Base-by-base conservation (phyloP, 306 rosid species). In the Malus sieversii region DNA sequence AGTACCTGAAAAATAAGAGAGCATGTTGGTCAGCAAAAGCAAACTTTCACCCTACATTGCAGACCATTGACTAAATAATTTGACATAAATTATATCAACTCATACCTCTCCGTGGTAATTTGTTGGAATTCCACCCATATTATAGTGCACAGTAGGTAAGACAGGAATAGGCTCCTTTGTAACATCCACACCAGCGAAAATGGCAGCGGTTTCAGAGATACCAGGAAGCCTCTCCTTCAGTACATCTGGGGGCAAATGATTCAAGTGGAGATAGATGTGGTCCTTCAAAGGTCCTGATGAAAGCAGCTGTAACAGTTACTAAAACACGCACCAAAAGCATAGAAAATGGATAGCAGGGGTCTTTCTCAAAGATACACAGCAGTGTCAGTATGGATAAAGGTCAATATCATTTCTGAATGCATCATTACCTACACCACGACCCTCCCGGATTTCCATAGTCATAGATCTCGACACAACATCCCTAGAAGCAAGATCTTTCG, bases 181-280 rank as follows among this genome's bases (percentile, higher is more conserved):
- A 68, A 95, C 99, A 87, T 96, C 99, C 62, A 96, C 99, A 14
- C 98, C 99, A 76, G 99, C 97, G 87, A 96, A 96, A 79, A 96
- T 96, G 79, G 99, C 99, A 75, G 99, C 99, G 77, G 99, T 96
- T 90, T 96, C 99, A 67, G 98, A 96, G 80, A 96, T 96, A 75
- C 99, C 98, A 75, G 99, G 99, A 77, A 96, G 98, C 84, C 99
- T 92, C 89, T 96, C 99, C 89, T 88, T 92, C 52, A 96, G 93
- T 73, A 96, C 97, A 69, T 96, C 99, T n/a, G 99, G 99, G 73
- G 99, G 99, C 66, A 96, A 88, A 83, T 96, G 99, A 84, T 96
- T 96, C 81, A 96, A 87, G 82, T 96, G 99, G 66, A 96, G 99
- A 90, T 92, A 92, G 78, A 96, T 96, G 81, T 96, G 99, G 86